These are phyloP conservation scores for Pseudogymnoascus sp. DNA, from an alignment of 2,329 filamentous ascomycete genomes.

Conservation along the genomic window DNA sequence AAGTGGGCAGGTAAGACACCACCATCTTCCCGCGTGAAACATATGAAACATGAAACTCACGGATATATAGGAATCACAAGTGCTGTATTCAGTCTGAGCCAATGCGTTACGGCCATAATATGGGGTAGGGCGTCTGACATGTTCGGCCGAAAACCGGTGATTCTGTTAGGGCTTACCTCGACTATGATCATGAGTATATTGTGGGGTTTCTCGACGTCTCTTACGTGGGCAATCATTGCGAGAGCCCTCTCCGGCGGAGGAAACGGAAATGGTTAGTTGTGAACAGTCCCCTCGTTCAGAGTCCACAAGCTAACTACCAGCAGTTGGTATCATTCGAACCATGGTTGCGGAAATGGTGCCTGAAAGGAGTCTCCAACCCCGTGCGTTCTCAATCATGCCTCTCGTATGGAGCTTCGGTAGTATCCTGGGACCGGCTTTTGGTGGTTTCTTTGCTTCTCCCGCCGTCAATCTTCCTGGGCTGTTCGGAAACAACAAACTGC, in stretches of 20 bases:
- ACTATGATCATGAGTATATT: constrained; percentile 75
- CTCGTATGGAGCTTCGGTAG: constrained; percentile 81
- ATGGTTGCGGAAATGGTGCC: constrained; percentile 92
- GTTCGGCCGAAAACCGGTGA: constrained; percentile 73
- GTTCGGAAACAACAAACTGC: constrained; percentile 58
- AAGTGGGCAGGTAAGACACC: constrained; percentile 58
- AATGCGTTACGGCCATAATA: constrained; percentile 61
- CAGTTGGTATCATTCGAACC: constrained; percentile 82
- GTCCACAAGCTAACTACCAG: constrained; percentile 15
- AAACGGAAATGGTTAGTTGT: constrained; percentile 68
- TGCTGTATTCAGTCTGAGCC: constrained; percentile 62
- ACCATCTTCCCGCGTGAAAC: not conserved
- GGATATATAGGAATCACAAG: constrained; percentile 43
- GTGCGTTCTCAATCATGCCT: constrained; percentile 90
- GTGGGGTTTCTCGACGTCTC: constrained; percentile 74
- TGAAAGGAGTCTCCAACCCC: constrained; percentile 74
- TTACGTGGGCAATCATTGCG: constrained; percentile 71
- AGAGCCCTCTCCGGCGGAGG: constrained; percentile 72
- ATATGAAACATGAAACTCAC: constrained; percentile 11
- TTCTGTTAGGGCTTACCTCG: constrained; percentile 62
- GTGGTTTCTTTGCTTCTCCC: constrained; percentile 77
- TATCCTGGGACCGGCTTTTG: constrained; percentile 81
- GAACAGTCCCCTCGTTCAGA: not conserved
- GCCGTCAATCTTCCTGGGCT: constrained; percentile 62
- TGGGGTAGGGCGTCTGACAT: constrained; percentile 73